Evolutionary conservation across 164 flowering plant species (phyloP).

Genomic region (Annona squamosa): DNA sequence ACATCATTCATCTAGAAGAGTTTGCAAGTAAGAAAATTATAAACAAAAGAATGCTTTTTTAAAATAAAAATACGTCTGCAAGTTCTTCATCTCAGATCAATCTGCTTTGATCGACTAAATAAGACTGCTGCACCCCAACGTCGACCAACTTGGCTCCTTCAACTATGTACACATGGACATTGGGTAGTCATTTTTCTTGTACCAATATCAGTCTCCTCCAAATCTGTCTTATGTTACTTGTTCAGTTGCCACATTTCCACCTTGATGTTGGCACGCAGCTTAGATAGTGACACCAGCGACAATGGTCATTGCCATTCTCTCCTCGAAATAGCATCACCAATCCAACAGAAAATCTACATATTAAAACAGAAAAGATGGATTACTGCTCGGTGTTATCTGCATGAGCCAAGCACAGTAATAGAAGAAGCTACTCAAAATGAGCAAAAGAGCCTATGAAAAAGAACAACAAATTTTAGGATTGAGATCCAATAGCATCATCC

Average conservation of each 20-base stretch:
- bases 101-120: not conserved
- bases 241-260: constrained; percentile 39
- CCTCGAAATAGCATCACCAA: constrained; percentile 75
- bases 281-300: constrained; percentile 79
- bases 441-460: not conserved
- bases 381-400: not conserved
- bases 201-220: not conserved
- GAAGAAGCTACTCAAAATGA: not conserved
- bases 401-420: not conserved
- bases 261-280: constrained; percentile 70
- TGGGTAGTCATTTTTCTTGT: not conserved
- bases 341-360: constrained; percentile 51
- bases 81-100: not conserved
- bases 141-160: not conserved
- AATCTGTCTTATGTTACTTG: not conserved
- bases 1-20: not conserved
- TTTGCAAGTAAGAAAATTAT: not conserved
- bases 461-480: not conserved
- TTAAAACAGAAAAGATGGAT: not conserved
- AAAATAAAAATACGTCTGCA: not conserved
- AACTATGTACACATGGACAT: not conserved
- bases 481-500: not conserved
- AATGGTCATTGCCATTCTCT: constrained; percentile 54
- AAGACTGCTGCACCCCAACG: not conserved
- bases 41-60: not conserved